These are phyloP conservation scores for Microdochium paspali DNA, from an alignment of 2,329 filamentous ascomycete species.

Conservation along the genomic window DNA sequence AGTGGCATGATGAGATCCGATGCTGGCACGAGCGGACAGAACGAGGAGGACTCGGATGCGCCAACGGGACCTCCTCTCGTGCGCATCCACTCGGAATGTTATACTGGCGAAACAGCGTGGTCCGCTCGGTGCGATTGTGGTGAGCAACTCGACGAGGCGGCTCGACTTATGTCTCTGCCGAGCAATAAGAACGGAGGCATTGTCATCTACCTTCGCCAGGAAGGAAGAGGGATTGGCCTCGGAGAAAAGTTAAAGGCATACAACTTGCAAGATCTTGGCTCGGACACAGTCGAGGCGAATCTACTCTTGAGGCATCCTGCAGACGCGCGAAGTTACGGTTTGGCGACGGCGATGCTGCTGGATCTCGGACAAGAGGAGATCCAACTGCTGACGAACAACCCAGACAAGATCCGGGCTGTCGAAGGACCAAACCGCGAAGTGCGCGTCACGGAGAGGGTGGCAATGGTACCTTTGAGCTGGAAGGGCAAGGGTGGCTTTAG, in stretches of 20 bases:
- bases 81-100: conserved; percentile 95
- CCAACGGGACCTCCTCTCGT: conserved; percentile 57
- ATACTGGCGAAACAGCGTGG: conserved; percentile 98
- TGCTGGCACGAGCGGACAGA: conserved; percentile 9
- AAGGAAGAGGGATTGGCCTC: conserved; percentile 89
- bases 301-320: conserved; percentile 83
- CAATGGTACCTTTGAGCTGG: conserved; percentile 95
- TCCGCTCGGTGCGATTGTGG: conserved; percentile 96
- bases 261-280: conserved; percentile 91
- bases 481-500: conserved; percentile 74
- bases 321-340: conserved; percentile 86
- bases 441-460: conserved; percentile 77
- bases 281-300: conserved; percentile 97
- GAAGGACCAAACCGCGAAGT: conserved; percentile 87
- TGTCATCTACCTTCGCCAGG: conserved; percentile 91
- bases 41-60: conserved; percentile 4
- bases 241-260: conserved; percentile 97
- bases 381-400: conserved; percentile 87
- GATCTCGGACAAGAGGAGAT: conserved; percentile 77
- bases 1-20: conserved; percentile 52
- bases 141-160: conserved; percentile 94
- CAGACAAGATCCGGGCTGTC: conserved; percentile 89
- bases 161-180: conserved; percentile 78
- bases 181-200: conserved; percentile 62
- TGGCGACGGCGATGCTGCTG: conserved; percentile 90